Percentiles rank a stretch among this genome's conserved stretches.
Conservation (phyloP, 805 yeast genomes). For the Diddensiella transvaalensis region DNA sequence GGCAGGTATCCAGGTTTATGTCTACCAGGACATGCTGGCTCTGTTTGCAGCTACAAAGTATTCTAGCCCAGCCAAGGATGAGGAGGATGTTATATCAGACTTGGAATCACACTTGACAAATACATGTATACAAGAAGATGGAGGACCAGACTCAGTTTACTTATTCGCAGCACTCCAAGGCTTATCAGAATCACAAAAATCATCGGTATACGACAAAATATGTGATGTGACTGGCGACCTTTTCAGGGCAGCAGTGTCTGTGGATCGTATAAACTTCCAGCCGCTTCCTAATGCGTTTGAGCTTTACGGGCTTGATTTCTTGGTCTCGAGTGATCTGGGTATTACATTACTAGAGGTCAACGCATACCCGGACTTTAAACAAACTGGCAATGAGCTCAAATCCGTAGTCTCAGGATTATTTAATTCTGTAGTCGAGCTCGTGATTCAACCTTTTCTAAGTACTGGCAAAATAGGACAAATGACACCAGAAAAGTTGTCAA, state of each 20-base stretch:
- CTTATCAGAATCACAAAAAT: constrained; percentile 26
- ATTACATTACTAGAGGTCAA: constrained; percentile 79
- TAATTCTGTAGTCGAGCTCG: constrained; percentile 47
- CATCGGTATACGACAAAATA: constrained; percentile 50
- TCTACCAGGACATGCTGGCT: constrained; percentile 74
- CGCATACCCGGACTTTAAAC: constrained; percentile 95
- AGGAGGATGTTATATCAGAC: constrained; percentile 32
- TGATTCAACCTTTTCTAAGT: constrained; percentile 43
- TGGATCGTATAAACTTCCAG: constrained; percentile 80
- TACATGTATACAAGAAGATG: constrained; percentile 76
- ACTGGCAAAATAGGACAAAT: not conserved
- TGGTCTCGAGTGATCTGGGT: constrained; percentile 48
- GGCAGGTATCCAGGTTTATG: constrained; percentile 74
- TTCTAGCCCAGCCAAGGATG: constrained; percentile 31
- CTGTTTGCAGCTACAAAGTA: constrained; percentile 67
- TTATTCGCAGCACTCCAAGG: constrained; percentile 55
- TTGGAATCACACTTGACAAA: constrained; percentile 85
- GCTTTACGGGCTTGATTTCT: constrained; percentile 82
- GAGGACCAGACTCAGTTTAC: constrained; percentile 38
- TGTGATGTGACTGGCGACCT: constrained; percentile 62
- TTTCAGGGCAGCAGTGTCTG: constrained; percentile 75
- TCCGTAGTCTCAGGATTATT: constrained; percentile 67
- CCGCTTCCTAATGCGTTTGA: constrained; percentile 81
- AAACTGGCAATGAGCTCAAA: constrained; percentile 79
- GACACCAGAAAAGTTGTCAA: not conserved